Evolutionary conservation across 2,329 filamentous ascomycete species (phyloP).

Genomic region (Diaporthe ampelina): DNA sequence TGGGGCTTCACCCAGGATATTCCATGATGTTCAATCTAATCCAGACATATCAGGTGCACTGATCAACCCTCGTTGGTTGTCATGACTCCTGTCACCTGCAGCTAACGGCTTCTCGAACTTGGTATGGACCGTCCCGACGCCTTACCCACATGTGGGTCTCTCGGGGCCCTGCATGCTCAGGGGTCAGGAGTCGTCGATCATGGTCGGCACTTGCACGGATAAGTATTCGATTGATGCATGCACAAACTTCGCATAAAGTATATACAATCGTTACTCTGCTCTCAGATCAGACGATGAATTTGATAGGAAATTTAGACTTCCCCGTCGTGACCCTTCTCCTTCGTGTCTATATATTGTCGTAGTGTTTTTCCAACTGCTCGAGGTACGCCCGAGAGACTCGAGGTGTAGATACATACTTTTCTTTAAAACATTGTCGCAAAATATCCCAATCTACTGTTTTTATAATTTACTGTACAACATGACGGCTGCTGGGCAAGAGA

Average conservation of each 20-base stretch:
- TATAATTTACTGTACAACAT: not conserved
- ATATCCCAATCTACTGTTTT: too few relatives aligned
- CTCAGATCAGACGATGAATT: not conserved
- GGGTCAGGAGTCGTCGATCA: conserved; percentile 4
- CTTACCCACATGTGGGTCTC: conserved; percentile 13
- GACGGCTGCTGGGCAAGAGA: conserved; percentile 21
- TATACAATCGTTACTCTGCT: not conserved
- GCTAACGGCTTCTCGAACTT: not conserved
- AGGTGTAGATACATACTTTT: not conserved
- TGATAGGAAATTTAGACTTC: not conserved
- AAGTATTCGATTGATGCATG: not conserved
- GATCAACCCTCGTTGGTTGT: not conserved
- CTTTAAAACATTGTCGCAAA: not conserved
- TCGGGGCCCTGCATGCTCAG: not conserved
- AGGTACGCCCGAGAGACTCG: not conserved
- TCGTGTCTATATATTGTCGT: not conserved
- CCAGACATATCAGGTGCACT: not conserved
- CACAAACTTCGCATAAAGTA: conserved; percentile 7
- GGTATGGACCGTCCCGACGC: not conserved
- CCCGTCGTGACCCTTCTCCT: not conserved
- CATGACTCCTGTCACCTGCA: conserved; percentile 7
- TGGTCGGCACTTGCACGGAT: not conserved
- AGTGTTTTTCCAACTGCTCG: not conserved
- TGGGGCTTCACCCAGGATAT: not conserved
- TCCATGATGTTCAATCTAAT: conserved; percentile 3